A percentile compares a stretch with the other conserved stretches of the same genome.
Evolutionary conservation across 225 moss, liverwort and hornwort species (phyloP).

Genomic region (Pseudisothecium myosuroides): DNA sequence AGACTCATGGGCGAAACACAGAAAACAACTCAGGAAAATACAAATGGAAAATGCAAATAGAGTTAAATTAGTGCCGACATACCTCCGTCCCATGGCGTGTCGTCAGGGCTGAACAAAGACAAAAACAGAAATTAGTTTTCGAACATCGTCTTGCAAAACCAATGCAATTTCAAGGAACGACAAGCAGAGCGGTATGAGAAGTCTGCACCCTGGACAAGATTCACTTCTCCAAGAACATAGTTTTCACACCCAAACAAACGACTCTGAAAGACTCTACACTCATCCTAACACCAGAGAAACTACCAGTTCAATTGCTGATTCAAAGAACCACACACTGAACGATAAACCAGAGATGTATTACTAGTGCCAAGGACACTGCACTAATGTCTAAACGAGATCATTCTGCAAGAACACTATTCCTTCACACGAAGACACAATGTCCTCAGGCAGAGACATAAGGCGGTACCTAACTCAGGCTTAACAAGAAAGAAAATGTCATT

Average conservation of each 20-base stretch:
- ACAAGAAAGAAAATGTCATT: neutral
- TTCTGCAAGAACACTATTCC: neutral
- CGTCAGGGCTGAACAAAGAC: conserved; percentile 84
- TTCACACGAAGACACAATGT: neutral
- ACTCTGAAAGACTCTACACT: neutral
- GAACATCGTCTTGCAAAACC: neutral
- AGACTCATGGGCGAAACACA: neutral
- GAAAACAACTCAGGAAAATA: neutral
- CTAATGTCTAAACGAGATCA: neutral
- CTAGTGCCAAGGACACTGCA: neutral
- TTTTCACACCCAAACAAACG: neutral
- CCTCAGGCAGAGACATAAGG: neutral
- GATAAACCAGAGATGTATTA: neutral
- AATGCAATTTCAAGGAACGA: neutral
- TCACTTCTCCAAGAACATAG: neutral
- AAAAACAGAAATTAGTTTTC: conserved; percentile 2
- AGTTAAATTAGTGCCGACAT: neutral
- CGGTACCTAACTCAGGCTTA: neutral
- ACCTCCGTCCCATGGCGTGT: conserved; percentile 99
- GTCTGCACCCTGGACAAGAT: neutral
- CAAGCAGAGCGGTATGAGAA: neutral
- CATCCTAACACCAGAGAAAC: neutral
- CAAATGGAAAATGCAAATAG: neutral
- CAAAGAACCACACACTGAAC: neutral
- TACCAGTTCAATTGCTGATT: neutral